Evolutionary conservation across 1,139 yeast species (phyloP), one percentile per base, ranked within the genome.

Genomic region (Pichia sp.): DNA sequence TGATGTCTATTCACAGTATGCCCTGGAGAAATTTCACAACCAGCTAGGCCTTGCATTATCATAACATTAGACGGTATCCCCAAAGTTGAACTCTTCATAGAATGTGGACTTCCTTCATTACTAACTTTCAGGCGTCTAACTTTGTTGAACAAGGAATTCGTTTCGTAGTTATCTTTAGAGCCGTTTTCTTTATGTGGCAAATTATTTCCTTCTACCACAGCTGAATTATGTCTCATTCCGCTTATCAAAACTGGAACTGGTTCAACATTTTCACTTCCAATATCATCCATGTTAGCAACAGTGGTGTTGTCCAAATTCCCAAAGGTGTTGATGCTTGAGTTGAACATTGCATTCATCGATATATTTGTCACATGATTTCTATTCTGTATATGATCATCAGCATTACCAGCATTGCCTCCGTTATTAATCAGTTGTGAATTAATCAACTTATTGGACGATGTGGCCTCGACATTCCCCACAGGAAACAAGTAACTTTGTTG

Each of bases 401-500:
- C 36, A 36, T 19, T 40, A 29, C 8, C 16, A 8, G 8, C 19
- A 15, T 38, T 29, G 42, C 34, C 26, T 31, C 16, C 31, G 29
- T 30, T 23, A 47, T 44, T 42, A 38, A 8, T 13, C 19, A 5
- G 36, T 13, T 23, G 10, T 23, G 32, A 13, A 23, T 15, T 40
- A n/a, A 29, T 2, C 16, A 47, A 29, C 38, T 47, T 47, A 19
- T 8, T 16, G 15, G 32, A 8, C 13, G 8, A 6, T 11, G 44
- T 11, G 4, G 8, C 13, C 36, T 43, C 42, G 10, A 42, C 30
- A 31, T 34, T 43, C 13, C 30, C 13, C 11, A 42, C 8, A 16
- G 53, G 46, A 6, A 46, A 46, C 11, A 51, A 19, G 41, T 34
- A 45, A 15, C 30, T 51, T 34, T 45, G 50, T n/a, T 49, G 55